A percentile compares a stretch with the other conserved stretches of the same genome.
phyloP scores from a whole-genome alignment of 306 rosid species.

The Pyrus communis region DNA sequence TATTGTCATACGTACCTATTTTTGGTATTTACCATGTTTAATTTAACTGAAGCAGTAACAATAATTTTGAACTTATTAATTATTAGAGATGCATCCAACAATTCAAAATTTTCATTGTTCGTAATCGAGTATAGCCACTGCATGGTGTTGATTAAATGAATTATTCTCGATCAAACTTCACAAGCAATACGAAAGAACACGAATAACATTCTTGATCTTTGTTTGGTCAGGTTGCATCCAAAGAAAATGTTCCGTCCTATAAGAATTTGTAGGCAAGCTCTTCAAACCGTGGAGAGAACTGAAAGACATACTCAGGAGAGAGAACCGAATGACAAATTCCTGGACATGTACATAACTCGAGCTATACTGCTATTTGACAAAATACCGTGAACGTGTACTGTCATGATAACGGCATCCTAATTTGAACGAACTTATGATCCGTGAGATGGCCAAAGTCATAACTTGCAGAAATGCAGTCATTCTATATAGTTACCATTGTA shows the following conservation, averaged over 20 bases:
- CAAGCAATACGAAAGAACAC: background rate
- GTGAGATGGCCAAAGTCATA: background rate
- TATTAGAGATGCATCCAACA: background rate
- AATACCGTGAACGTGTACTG: conserved; percentile 8
- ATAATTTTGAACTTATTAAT: too few species aligned
- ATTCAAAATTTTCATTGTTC: background rate
- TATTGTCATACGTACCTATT: too few species aligned
- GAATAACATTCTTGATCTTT: background rate
- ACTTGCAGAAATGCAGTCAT: background rate
- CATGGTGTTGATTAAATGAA: background rate
- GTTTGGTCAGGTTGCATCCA: background rate
- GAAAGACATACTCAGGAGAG: too few species aligned
- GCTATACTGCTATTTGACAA: background rate
- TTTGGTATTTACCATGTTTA: too few species aligned
- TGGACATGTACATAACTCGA: conserved; percentile 14
- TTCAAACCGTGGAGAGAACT: conserved; percentile 5
- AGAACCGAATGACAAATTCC: conserved; percentile 1
- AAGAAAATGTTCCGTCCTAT: background rate
- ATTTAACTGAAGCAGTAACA: too few species aligned
- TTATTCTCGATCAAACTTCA: background rate
- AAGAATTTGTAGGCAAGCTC: background rate
- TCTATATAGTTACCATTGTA: background rate
- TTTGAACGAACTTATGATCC: background rate
- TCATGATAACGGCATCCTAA: background rate
- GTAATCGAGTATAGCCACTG: background rate